phyloP scores from a whole-genome alignment of 129 eudicot genomes.

The Erigeron canadensis region DNA sequence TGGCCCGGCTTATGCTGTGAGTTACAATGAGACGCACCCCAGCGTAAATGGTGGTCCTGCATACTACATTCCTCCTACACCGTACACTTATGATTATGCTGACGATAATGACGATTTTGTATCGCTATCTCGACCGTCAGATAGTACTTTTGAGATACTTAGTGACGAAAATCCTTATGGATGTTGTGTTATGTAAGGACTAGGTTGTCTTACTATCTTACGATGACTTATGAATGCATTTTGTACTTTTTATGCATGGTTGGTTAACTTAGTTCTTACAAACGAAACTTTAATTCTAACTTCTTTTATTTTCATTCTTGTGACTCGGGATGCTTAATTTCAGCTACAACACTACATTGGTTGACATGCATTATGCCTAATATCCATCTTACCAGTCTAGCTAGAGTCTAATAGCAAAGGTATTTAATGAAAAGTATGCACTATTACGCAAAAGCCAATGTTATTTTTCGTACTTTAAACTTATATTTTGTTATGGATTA shows the following conservation, averaged over 20 bases:
- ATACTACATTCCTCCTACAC: slow-evolving; percentile 49
- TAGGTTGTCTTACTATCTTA: background rate
- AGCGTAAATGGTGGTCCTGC: slow-evolving; percentile 43
- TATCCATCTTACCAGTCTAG: too few species aligned
- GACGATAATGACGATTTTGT: slow-evolving; percentile 30
- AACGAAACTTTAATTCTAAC: too few species aligned
- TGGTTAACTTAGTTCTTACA: background rate
- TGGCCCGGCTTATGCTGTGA: slow-evolving; percentile 44
- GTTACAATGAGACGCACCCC: slow-evolving; percentile 62
- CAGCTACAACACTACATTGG: background rate
- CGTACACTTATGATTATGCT: slow-evolving; percentile 42
- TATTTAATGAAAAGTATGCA: too few species aligned
- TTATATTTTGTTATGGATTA: too few species aligned
- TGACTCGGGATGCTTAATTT: too few species aligned
- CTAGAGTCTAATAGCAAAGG: too few species aligned
- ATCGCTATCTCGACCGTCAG: slow-evolving; percentile 38
- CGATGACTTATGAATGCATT: background rate
- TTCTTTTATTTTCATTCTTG: too few species aligned
- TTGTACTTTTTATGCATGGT: background rate
- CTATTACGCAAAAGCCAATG: too few species aligned
- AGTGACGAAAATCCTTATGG: slow-evolving; percentile 88
- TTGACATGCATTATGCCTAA: too few species aligned
- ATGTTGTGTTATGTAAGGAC: slow-evolving; percentile 48
- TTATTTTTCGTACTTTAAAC: too few species aligned
- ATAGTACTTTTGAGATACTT: slow-evolving; percentile 56